These are phyloP conservation scores for Tetratostichococcus sp. DNA, from an alignment of 139 green algal genomes.

Conservation along the genomic window DNA sequence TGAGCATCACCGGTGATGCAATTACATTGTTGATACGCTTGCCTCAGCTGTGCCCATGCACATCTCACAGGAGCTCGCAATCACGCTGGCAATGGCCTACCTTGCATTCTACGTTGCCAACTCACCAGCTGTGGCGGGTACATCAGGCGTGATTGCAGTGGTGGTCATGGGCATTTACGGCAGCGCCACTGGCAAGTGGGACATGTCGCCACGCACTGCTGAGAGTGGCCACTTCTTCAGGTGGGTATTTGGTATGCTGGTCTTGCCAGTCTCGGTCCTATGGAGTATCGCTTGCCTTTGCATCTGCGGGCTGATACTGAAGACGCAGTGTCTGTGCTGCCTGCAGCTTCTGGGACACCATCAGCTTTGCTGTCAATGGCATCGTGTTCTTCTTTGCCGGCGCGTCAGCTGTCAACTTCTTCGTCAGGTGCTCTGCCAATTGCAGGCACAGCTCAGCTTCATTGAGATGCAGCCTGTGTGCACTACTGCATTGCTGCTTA, in stretches of 20 bases:
- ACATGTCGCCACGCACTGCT: slow-evolving; percentile 28
- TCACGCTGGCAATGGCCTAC: slow-evolving; percentile 72
- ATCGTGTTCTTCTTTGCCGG: slow-evolving; percentile 83
- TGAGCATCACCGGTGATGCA: too few relatives aligned
- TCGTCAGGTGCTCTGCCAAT: slow-evolving; percentile 57
- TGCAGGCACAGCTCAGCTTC: too few relatives aligned
- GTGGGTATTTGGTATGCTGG: background rate
- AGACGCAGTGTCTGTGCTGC: background rate
- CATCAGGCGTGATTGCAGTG: slow-evolving; percentile 71
- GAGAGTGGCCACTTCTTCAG: slow-evolving; percentile 38
- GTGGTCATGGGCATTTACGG: slow-evolving; percentile 83
- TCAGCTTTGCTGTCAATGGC: slow-evolving; percentile 54
- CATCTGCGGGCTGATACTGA: too few relatives aligned
- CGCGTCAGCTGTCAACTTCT: slow-evolving; percentile 68
- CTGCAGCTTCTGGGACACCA: slow-evolving; percentile 49
- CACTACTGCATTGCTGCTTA: too few relatives aligned
- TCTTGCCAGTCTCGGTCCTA: too few relatives aligned
- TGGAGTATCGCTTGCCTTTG: too few relatives aligned
- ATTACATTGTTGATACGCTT: too few relatives aligned
- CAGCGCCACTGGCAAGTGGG: slow-evolving; percentile 61
- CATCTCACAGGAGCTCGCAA: slow-evolving; percentile 53
- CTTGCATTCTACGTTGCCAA: slow-evolving; percentile 75
- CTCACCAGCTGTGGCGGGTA: slow-evolving; percentile 30
- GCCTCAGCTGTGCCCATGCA: too few relatives aligned
- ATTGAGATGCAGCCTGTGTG: too few relatives aligned